These are phyloP conservation scores for Fraxinus americana DNA, from an alignment of 257 asterid genomes.

Conservation along the genomic window DNA sequence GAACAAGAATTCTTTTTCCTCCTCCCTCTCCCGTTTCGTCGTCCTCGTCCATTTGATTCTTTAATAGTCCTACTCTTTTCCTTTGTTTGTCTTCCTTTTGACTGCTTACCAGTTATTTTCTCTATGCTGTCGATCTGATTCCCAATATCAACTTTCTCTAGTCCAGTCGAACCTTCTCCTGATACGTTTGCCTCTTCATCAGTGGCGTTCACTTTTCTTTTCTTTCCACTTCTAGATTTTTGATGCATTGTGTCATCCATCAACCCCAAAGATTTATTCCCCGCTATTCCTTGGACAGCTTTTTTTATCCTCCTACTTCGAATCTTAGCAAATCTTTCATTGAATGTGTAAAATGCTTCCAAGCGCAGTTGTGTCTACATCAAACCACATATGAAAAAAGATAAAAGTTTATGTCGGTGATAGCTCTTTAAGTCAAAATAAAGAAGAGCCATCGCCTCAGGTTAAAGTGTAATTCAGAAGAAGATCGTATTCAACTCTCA, in stretches of 20 bases:
- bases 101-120: conserved; percentile 36
- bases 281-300: conserved; percentile 79
- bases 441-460: no score
- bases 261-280: conserved; percentile 50
- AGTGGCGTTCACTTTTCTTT: conserved; percentile 42
- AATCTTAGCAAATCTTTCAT: conserved; percentile 92
- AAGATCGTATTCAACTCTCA: no score
- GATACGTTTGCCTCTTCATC: conserved; percentile 35
- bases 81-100: conserved; percentile 39
- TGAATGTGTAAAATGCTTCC: conserved; percentile 96
- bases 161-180: conserved; percentile 29
- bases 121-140: conserved; percentile 24
- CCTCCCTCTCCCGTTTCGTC: conserved; percentile 43
- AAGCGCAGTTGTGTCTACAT: conserved; percentile 86
- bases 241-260: conserved; percentile 46
- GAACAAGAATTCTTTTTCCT: conserved; percentile 33
- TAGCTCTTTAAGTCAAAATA: neutral
- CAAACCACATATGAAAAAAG: conserved; percentile 22
- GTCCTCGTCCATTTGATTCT: conserved; percentile 34
- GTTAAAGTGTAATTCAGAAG: no score
- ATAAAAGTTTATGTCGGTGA: conserved; percentile 21
- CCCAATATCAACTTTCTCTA: conserved; percentile 31
- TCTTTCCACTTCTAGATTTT: conserved; percentile 47
- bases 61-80: conserved; percentile 26
- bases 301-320: conserved; percentile 88